phyloP scores from a whole-genome alignment of 768 basidiomycete genomes.

The Mrakia blollopis region DNA sequence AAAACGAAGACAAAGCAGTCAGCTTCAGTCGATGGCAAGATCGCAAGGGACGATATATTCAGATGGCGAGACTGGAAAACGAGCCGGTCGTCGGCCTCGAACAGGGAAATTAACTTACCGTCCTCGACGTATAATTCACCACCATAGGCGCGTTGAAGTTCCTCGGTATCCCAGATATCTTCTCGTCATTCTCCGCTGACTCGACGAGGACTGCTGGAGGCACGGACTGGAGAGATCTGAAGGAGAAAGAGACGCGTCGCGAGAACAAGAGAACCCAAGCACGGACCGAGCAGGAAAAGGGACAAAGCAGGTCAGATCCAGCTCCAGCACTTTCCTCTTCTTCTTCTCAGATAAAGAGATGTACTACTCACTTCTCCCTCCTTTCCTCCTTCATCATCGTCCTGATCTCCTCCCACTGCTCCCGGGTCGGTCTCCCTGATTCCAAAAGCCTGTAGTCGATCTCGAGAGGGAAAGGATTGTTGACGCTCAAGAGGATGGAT shows the following conservation, averaged over 20 bases:
- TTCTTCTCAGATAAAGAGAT: neutral
- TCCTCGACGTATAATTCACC: neutral
- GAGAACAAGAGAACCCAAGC: too few species aligned
- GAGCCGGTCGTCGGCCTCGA: too few species aligned
- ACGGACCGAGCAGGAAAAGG: too few species aligned
- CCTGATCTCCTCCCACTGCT: neutral
- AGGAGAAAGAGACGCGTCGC: neutral
- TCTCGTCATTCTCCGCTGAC: neutral
- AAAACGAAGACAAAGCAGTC: neutral
- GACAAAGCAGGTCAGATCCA: neutral
- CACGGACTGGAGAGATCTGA: neutral
- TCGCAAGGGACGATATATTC: neutral
- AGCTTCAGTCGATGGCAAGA: neutral
- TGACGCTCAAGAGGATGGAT: neutral
- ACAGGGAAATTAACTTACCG: neutral
- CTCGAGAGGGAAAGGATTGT: neutral
- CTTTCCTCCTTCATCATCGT: neutral
- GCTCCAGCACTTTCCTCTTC: neutral
- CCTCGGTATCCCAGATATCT: neutral
- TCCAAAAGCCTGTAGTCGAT: neutral
- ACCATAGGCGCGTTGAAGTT: neutral
- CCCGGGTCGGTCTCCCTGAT: neutral
- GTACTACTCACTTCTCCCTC: neutral
- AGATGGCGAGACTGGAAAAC: neutral
- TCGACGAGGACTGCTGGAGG: slow-evolving; percentile 10